Evolutionary conservation across 768 basidiomycete genomes (phyloP), one percentile per base, ranked within the genome.

Genomic region (Pulveroboletus sp.): DNA sequence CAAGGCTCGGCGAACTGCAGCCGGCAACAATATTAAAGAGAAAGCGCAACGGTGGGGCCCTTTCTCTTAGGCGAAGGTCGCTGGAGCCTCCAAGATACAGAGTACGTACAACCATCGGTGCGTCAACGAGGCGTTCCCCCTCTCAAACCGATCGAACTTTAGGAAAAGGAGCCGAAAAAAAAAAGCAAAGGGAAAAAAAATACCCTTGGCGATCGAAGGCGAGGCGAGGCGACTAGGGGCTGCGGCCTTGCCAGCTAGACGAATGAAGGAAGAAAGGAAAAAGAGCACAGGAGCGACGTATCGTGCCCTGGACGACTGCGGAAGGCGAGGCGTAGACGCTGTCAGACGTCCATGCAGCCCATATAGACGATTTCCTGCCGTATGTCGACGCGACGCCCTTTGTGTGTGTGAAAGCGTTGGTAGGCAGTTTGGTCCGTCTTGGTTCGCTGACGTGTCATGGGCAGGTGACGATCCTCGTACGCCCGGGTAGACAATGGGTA

Each of bases 381-480:
- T 21, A 21, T 21, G 2, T 21, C 21, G 21, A 21, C 21, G 21
- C 21, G 21, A 21, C 21, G 3, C 3, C 21, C 21, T 21, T 21
- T 21, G n/a, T 21, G 21, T 21, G 21, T 3, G 21, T 28, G 27
- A 6, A 28, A 28, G 8, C 27, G 6, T 28, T 24, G n/a, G 30
- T 26, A 26, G 5, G 39, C 14, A 37, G 15, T 37, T 38, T 48
- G 57, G 52, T 63, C 60, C 60, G 51, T 50, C 6, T 57, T 52
- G 52, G 12, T 35, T 47, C 6, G 42, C 50, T 46, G 21, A 49
- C 56, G 41, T 54, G 54, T 45, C 41, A 14, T 43, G 33, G 21
- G 41, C 17, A 28, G 14, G 32, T 30, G 41, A 21, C 3, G 36
- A 39, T 12, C 15, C 18, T 33, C 47, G 39, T 49, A 11, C 32